phyloP scores from a whole-genome alignment of 148 eudicot genomes.

The Silene conica region DNA sequence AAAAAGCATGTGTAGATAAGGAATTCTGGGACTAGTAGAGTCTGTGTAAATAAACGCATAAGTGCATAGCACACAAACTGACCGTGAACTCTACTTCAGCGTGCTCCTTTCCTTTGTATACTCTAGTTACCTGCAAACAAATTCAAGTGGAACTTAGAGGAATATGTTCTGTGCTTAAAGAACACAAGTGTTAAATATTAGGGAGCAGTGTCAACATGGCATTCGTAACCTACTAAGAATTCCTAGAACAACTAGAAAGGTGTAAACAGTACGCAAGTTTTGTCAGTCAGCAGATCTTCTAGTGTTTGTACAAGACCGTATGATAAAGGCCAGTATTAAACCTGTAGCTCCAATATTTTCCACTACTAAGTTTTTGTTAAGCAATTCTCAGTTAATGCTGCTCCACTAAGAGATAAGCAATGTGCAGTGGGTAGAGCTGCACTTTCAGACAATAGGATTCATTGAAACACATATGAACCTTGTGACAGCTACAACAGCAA shows the following conservation, averaged over 20 bases:
- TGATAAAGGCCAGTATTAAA: background rate
- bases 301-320: background rate
- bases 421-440: background rate
- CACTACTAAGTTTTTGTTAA: background rate
- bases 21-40: slow-evolving; percentile 8
- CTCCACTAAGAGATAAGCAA: no score
- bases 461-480: background rate
- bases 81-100: slow-evolving; percentile 72
- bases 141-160: background rate
- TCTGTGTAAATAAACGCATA: slow-evolving; percentile 8
- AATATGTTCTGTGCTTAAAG: background rate
- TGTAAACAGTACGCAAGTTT: background rate
- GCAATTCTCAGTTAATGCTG: background rate
- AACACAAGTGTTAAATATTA: background rate
- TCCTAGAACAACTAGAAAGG: background rate
- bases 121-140: slow-evolving; percentile 60
- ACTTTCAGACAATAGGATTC: background rate
- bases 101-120: slow-evolving; percentile 71
- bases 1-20: slow-evolving; percentile 19
- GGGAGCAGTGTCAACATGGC: background rate
- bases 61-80: slow-evolving; percentile 26
- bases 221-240: background rate
- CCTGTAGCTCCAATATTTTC: background rate
- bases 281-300: background rate
- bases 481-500: background rate